Base-by-base conservation (phyloP, 495 filamentous ascomycete species). In the Daldinia childiae region DNA sequence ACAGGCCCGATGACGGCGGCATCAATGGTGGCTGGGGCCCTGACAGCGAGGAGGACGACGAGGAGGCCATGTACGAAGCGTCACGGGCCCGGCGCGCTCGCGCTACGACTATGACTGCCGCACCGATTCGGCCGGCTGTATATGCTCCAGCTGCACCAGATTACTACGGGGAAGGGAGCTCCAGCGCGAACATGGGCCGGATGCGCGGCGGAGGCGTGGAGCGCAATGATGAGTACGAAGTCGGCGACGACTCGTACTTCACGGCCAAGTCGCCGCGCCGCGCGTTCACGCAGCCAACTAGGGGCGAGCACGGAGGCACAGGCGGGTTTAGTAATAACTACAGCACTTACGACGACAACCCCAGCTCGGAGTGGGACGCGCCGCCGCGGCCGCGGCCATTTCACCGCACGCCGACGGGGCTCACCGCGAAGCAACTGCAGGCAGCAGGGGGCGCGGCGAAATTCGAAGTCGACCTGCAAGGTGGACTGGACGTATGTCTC, bases 401-500 rank as follows among this genome's bases (percentile, higher is more conserved):
- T 84, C 89, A 89, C 58, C 90, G 92, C 21, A 88, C 89, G 17
- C 90, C 92, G 15, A 95, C 92, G 0, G 87, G 88, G 19, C 80
- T 93, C 6, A 87, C 85, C 48, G 79, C 84, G 14, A 92, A 90
- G 77, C 85, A 89, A 29, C 78, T 89, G 27, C 76, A 77, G 73
- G 66, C 74, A n/a, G 29, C 73, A 17, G 27, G 62, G 21, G 68
- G 71, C 26, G 65, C 75, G 6, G 58, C 66, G 26, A 62, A 71
- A 51, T 65, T 72, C 61, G 75, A 79, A 45, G 76, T 94, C 72
- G 87, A 96, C 69, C 83, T 97, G 0, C 83, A 92, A 68, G 89
- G 89, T 45, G 94, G 93, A 2, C 82, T 99, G 24, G 93, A 97
- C 58, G 88, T 99, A 29, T 90, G 86, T 9, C 78, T 99, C 29